A percentile compares a stretch with the other conserved stretches of the same genome.
phyloP scores from a whole-genome alignment of 1,139 yeast species.

The Geotrichum candidum region DNA sequence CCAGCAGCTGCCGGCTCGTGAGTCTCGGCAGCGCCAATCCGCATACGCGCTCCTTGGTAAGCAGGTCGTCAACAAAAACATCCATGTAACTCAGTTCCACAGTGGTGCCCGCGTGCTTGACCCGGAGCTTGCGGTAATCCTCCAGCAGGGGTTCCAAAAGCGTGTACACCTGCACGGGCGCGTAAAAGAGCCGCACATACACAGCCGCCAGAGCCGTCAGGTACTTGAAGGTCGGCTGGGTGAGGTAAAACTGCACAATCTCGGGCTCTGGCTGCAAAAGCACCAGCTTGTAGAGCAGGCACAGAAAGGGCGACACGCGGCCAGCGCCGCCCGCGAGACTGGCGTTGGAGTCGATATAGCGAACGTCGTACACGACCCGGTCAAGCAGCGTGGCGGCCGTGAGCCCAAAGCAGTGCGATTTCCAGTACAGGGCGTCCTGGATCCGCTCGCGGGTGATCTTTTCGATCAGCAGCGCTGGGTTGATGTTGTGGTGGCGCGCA shows the following conservation, averaged over 20 bases:
- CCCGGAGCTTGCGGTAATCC: conserved; percentile 51
- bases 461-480: conserved; percentile 54
- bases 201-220: conserved; percentile 55
- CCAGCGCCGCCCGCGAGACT: conserved; percentile 43
- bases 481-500: conserved; percentile 36
- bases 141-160: conserved; percentile 47
- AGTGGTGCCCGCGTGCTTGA: conserved; percentile 28
- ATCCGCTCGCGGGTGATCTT: conserved; percentile 65
- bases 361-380: conserved; percentile 39
- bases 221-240: conserved; percentile 61
- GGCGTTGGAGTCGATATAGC: conserved; percentile 36
- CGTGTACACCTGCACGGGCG: conserved; percentile 44
- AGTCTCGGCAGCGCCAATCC: conserved; percentile 60
- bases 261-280: conserved; percentile 57
- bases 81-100: conserved; percentile 47
- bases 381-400: conserved; percentile 49
- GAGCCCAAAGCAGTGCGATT: conserved; percentile 54
- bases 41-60: conserved; percentile 47
- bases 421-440: conserved; percentile 63
- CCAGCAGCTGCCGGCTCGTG: conserved; percentile 39
- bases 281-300: conserved; percentile 54
- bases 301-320: conserved; percentile 59
- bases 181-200: conserved; percentile 49
- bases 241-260: conserved; percentile 47
- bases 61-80: conserved; percentile 51